Base-by-base conservation (phyloP, 768 basidiomycete genomes). In the Mycena chlorophos region DNA sequence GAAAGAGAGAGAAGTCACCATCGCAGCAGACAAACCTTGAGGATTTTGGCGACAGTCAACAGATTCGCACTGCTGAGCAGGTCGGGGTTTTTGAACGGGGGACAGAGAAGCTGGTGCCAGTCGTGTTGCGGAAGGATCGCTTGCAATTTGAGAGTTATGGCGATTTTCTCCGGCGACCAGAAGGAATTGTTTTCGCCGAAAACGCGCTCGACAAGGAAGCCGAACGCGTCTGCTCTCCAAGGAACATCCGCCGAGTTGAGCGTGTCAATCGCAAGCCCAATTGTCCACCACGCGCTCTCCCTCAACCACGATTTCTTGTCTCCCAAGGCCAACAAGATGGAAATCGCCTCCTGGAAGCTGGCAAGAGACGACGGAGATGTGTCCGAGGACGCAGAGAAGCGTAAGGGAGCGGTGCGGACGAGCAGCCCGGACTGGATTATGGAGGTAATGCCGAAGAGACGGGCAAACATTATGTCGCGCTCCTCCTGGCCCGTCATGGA, bases 131-230 rank as follows among this genome's bases (percentile, higher is more conserved):
- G 85, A 58, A 75, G 75, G 26, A 78, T 58, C 12, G 73, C 70
- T 67, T 93, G 89, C 50, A 97, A 69, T 63, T 84, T 84, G 42
- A 97, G 64, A 0, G 85, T 80, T 58, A 97, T 61, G 2, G 91
- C 94, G 27, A 98, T 74, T 70, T 93, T 97, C 68, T 98, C 96
- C 19, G 88, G 86, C 2, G 89, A 87, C 94, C 95, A 98, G 19
- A 46, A 13, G 4, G 70, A 63, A 27, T 73, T 71, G 54, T 79
- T 76, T 47, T 81, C 79, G 8, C 70, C 71, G 63, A 87, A 88
- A 25, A 92, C 64, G 1, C 70, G 71, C 31, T 79, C 66, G 10
- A 89, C 65, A 0, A 82, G 73, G 39, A 66, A 66, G 5, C 80
- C 73, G 14, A 88, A 63, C 3, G 86, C 93, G 22, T 83, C 78